These are phyloP conservation scores for Aspergillus luchuensis DNA, from an alignment of 2,329 filamentous ascomycete genomes.

Conservation along the genomic window DNA sequence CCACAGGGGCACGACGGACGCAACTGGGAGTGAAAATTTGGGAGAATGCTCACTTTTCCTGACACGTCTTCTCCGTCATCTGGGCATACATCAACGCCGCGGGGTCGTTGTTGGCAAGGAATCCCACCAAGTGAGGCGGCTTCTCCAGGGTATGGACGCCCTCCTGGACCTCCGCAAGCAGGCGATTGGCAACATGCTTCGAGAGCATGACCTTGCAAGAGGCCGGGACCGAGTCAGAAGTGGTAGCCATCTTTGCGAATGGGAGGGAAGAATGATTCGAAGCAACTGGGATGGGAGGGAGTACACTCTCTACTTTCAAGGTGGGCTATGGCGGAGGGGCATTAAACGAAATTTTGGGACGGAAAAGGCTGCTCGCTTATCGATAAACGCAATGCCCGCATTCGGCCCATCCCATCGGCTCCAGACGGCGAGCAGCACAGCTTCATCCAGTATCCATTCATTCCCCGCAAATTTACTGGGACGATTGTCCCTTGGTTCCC, in stretches of 20 bases:
- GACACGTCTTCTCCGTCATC: conserved; percentile 95
- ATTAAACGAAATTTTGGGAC: conserved; percentile 27
- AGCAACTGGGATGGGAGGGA: conserved; percentile 13
- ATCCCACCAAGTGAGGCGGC: conserved; percentile 80
- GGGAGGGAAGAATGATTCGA: conserved; percentile 5
- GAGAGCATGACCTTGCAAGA: conserved; percentile 92
- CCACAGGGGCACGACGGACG: conserved; percentile 12
- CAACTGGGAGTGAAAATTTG: conserved; percentile 7
- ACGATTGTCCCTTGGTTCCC: background rate
- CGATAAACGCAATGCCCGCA: conserved; percentile 38
- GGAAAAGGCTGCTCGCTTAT: conserved; percentile 42
- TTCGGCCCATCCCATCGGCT: conserved; percentile 26
- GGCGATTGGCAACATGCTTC: conserved; percentile 78
- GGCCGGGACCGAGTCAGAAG: conserved; percentile 31
- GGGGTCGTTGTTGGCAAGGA: conserved; percentile 88
- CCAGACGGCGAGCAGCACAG: background rate
- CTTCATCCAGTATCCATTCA: background rate
- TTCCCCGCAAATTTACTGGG: background rate
- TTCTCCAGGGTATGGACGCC: conserved; percentile 71
- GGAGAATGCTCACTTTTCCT: conserved; percentile 76
- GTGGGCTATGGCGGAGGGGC: conserved; percentile 22
- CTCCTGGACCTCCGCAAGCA: conserved; percentile 76
- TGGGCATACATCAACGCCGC: conserved; percentile 92
- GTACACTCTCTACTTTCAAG: conserved; percentile 2
- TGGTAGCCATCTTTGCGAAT: conserved; percentile 33